Percentiles rank a stretch among this genome's conserved stretches.
phyloP scores from a whole-genome alignment of 306 rosid genomes.

The Cucurbita argyrosperma region DNA sequence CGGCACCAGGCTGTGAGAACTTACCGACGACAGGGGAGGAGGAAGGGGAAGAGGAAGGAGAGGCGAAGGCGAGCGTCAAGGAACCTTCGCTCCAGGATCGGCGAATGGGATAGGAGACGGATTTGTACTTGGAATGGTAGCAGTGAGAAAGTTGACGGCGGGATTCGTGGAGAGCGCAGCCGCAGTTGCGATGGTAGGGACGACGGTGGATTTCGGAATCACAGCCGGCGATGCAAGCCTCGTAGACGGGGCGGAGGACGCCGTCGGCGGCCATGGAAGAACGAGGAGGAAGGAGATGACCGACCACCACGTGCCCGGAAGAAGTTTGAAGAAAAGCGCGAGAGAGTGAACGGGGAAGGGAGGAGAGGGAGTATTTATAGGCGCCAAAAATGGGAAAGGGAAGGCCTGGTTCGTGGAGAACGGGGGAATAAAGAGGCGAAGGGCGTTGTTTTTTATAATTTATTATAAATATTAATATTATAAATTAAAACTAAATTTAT shows the following conservation, averaged over 20 bases:
- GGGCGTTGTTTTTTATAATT: not conserved
- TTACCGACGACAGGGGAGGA: slow-evolving; percentile 7
- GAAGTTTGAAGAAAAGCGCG: not conserved
- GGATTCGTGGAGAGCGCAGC: slow-evolving; percentile 9
- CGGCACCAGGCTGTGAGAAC: not conserved
- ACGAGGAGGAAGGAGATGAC: too few relatives aligned
- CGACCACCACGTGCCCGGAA: not conserved
- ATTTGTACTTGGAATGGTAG: not conserved
- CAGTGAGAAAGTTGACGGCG: not conserved
- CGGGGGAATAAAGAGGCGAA: too few relatives aligned
- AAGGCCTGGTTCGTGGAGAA: not conserved
- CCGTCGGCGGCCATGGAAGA: slow-evolving; percentile 1
- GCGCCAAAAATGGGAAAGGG: not conserved
- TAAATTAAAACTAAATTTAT: too few relatives aligned
- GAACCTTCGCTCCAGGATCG: slow-evolving; percentile 12
- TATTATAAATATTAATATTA: too few relatives aligned
- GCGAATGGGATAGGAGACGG: slow-evolving; percentile 8
- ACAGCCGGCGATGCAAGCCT: slow-evolving; percentile 8
- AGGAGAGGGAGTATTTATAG: not conserved
- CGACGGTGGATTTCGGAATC: slow-evolving; percentile 11
- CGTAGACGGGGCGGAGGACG: slow-evolving; percentile 5
- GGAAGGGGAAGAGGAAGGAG: not conserved
- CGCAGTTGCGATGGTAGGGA: slow-evolving; percentile 11
- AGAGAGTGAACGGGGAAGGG: not conserved
- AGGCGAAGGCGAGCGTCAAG: not conserved